Percentiles rank a stretch among this genome's conserved stretches.
phyloP scores from a whole-genome alignment of 768 basidiomycete genomes.

The Tephrocybe sp. region DNA sequence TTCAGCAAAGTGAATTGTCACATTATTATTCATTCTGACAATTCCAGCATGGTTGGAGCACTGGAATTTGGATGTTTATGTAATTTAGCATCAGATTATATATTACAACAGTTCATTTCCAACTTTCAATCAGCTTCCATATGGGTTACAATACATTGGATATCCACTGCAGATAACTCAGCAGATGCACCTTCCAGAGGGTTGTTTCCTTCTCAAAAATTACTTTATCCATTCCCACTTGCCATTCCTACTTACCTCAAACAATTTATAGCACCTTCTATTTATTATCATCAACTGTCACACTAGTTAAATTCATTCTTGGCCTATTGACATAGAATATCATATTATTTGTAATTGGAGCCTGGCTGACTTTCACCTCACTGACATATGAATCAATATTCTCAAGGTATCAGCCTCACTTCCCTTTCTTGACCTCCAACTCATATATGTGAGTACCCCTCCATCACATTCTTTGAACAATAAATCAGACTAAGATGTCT shows the following conservation, averaged over 20 bases:
- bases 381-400: no score
- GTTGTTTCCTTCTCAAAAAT: constrained; percentile 1
- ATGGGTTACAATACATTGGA: constrained; percentile 25
- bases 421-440: no score
- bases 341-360: no score
- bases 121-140: constrained; percentile 21
- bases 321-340: no score
- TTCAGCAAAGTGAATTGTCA: constrained; percentile 23
- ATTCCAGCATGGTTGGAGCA: constrained; percentile 30
- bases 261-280: not conserved
- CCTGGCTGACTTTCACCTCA: no score
- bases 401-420: no score
- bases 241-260: not conserved
- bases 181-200: constrained; percentile 21
- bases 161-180: constrained; percentile 19
- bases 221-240: not conserved
- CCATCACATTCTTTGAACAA: no score
- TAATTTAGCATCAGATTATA: no score
- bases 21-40: constrained; percentile 33
- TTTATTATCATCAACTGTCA: not conserved
- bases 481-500: no score
- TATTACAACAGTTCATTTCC: constrained; percentile 21
- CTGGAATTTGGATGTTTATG: constrained; percentile 24
- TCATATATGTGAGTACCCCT: no score
- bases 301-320: not conserved